Base-by-base conservation (phyloP, 2,329 filamentous ascomycete genomes). In the Didymellaceae sp. region DNA sequence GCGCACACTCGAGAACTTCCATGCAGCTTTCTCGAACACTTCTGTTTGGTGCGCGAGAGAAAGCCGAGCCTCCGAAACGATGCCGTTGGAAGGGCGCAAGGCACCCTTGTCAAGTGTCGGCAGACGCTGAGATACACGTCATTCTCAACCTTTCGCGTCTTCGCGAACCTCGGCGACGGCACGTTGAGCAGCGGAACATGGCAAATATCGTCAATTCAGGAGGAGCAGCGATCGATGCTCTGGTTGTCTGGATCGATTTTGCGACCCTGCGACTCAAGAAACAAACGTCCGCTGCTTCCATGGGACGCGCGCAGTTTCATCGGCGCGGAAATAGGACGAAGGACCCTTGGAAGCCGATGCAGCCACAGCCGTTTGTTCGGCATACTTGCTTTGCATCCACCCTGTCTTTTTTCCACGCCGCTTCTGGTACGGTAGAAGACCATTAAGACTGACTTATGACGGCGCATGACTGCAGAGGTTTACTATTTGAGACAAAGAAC, bases 311-410 rank as follows among this genome's bases (percentile, higher is more conserved):
- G 28, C 48, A 42, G 48, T 52, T 52, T 52, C 48, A 52, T 37
- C 42, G 41, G 37, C 38, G 42, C 48, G 48, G 48, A 33, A 32
- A 38, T 34, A 43, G 48, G 25, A 22, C n/a, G n/a, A n/a, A n/a
- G 28, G 41, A 52, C 37, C 48, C 48, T 42, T 32, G 37, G 21
- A 22, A 35, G 35, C 42, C 48, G 41, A 41, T 40, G 35, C 47
- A 52, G 48, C 48, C 48, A 52, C 42, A 46, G 37, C 48, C 48
- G 48, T 42, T 52, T 35, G 42, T 46, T 52, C 48, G 48, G 48
- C 48, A 46, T 32, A 52, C 42, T 52, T 52, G 42, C 48, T 52
- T 37, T 9, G 22, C 24, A 18, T 14, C 14, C 16, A 31, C 16
- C 31, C 42, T 5, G 18, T 32, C 42, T 25, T 21, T 52, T 31